These are phyloP conservation scores for Xylaria nigripes DNA, from an alignment of 495 filamentous ascomycete species.

Conservation along the genomic window DNA sequence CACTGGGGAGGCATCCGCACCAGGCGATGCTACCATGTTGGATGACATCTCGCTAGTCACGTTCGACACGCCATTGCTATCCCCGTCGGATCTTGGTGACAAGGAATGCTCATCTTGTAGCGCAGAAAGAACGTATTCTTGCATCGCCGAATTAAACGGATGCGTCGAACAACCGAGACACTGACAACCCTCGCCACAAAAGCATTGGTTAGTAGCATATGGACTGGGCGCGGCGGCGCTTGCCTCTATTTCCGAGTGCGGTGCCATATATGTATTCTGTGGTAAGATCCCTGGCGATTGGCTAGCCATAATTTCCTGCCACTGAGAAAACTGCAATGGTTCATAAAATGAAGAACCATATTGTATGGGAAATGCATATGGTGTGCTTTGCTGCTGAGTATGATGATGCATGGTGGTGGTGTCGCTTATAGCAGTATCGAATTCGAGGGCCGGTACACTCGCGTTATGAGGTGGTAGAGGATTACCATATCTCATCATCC, in stretches of 20 bases:
- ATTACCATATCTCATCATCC: slow-evolving; percentile 3
- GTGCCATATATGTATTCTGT: slow-evolving; percentile 2
- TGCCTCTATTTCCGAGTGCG: slow-evolving; percentile 6
- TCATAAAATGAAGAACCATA: slow-evolving; percentile 32
- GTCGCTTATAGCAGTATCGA: background rate
- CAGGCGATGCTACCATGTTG: slow-evolving; percentile 26
- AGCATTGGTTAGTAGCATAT: slow-evolving; percentile 44
- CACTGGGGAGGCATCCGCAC: slow-evolving; percentile 33
- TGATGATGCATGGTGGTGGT: slow-evolving; percentile 6
- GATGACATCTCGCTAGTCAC: slow-evolving; percentile 16
- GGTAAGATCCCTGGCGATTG: slow-evolving; percentile 9
- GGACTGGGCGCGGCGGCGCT: slow-evolving; percentile 2
- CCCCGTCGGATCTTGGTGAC: slow-evolving; percentile 10
- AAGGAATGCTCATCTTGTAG: slow-evolving; percentile 5
- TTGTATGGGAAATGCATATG: slow-evolving; percentile 27
- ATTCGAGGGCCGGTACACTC: background rate
- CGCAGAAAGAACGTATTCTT: slow-evolving; percentile 48
- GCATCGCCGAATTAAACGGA: slow-evolving; percentile 65
- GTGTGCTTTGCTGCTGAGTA: slow-evolving; percentile 14
- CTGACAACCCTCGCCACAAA: slow-evolving; percentile 58
- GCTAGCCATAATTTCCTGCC: slow-evolving; percentile 26
- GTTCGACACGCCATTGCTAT: slow-evolving; percentile 5
- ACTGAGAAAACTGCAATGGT: slow-evolving; percentile 35
- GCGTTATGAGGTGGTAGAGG: background rate
- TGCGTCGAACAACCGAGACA: slow-evolving; percentile 63